phyloP scores from a whole-genome alignment of 495 filamentous ascomycete species.

The Penicillium pancosmium region DNA sequence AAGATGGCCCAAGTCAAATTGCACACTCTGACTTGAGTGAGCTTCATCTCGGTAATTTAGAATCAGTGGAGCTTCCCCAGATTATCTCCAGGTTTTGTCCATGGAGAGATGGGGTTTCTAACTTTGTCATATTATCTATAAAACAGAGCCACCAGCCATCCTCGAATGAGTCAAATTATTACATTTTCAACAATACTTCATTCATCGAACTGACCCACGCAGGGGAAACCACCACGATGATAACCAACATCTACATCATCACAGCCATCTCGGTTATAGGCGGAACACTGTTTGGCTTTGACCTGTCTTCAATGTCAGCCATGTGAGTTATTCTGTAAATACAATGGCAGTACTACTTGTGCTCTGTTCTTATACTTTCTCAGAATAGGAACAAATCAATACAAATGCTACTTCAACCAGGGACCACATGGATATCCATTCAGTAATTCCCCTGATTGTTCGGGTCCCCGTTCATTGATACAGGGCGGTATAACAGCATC shows the following conservation, averaged over 20 bases:
- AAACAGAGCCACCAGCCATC: not conserved
- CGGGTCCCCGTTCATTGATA: constrained; percentile 47
- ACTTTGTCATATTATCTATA: not conserved
- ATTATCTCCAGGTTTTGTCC: not conserved
- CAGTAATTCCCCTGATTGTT: constrained; percentile 37
- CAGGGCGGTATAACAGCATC: constrained; percentile 64
- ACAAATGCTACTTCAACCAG: constrained; percentile 65
- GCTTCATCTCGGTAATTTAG: not conserved
- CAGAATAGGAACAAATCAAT: constrained; percentile 48
- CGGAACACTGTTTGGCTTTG: constrained; percentile 72
- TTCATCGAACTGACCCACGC: not conserved
- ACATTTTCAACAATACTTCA: not conserved
- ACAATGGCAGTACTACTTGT: not conserved
- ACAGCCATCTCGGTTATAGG: constrained; percentile 43
- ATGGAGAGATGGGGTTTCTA: not conserved
- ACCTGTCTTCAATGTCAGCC: constrained; percentile 71
- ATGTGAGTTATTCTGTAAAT: constrained; percentile 47
- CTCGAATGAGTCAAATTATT: not conserved
- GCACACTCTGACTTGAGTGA: not conserved
- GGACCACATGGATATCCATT: constrained; percentile 13
- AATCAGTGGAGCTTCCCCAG: not conserved
- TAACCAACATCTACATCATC: constrained; percentile 35
- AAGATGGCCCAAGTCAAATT: not conserved
- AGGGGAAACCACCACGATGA: constrained; percentile 10
- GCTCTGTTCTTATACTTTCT: not conserved